These are phyloP conservation scores for Rhizophagus clarus DNA, from an alignment of 192 early-diverging fungal genomes.

Conservation along the genomic window DNA sequence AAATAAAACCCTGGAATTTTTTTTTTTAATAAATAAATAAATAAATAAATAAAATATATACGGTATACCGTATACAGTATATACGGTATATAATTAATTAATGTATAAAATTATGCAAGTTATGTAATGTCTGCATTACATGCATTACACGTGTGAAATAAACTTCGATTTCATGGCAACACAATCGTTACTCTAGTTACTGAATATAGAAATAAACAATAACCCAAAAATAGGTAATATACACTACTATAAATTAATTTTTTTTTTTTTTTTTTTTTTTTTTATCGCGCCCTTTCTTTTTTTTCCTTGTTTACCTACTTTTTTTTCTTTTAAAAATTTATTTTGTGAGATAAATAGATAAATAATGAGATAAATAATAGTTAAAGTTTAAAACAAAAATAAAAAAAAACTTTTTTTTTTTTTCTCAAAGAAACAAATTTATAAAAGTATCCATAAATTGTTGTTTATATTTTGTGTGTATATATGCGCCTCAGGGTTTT, in stretches of 20 bases:
- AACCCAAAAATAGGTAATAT: background rate
- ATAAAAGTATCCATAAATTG: too few species aligned
- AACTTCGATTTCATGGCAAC: background rate
- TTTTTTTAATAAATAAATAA: background rate
- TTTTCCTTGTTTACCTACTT: too few species aligned
- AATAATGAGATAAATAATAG: too few species aligned
- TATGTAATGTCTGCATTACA: background rate
- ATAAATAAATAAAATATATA: background rate
- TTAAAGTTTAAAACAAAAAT: too few species aligned
- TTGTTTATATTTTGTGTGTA: too few species aligned
- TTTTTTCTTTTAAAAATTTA: too few species aligned
- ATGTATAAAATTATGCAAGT: background rate
- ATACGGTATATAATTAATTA: too few species aligned
- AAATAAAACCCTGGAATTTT: background rate
- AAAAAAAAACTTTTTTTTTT: too few species aligned
- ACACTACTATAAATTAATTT: background rate
- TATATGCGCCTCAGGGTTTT: too few species aligned
- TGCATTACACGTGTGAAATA: background rate
- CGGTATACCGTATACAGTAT: too few species aligned
- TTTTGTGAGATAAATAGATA: too few species aligned
- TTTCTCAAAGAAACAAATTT: too few species aligned
- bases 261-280: background rate
- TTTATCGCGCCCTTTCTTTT: background rate
- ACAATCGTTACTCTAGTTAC: background rate
- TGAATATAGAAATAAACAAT: background rate